Base-by-base conservation (phyloP, 768 basidiomycete species). In the Lyophyllum shimeji region DNA sequence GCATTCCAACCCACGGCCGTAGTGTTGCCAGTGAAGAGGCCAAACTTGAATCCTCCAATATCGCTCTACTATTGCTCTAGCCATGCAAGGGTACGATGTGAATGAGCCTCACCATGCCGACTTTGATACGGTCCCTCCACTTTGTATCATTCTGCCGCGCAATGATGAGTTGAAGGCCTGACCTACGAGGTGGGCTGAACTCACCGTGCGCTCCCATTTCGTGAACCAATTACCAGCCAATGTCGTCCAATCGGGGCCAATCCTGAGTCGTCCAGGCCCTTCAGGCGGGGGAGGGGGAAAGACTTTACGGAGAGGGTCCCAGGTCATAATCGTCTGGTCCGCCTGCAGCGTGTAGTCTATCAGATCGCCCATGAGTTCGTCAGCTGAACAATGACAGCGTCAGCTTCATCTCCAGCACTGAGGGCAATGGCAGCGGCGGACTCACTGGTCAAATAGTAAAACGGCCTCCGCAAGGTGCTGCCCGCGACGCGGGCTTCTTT, bases 1-100 rank as follows among this genome's bases (percentile, higher is more conserved):
- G 74, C 71, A 53, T 75, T 71, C 72, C 73, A 75, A 15, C 74
- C 74, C 1, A 75, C 74, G 12, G 74, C 74, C 12, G 67, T 61
- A 1, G 63, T 63, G 50, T 70, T 70, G 3, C 74, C 74, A 12
- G 72, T 73, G 54, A 75, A 74, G 18, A 75, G 53, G 1, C 74
- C 73, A 50, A 61, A 74, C 56, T 71, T 65, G 56, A 74, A 72
- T n/a, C 64, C 55, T 6, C 71, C 73, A 24, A 75, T 71, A 57
- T 75, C 73, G 12, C 52, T 55, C 72, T 74, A 33, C 25, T 23
- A 8, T n/a, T n/a, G 15, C 18, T 11, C 21, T 11, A 34, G 17
- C 24, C 15, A 31, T 34, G 17, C 13, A 9, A 47, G 54, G 23
- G 43, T 34, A 12, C 17, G 25, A 46, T 34, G 23, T 12, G 21